Base-by-base conservation (phyloP, 2,329 filamentous ascomycete genomes). In the Stylonectria norvegica region DNA sequence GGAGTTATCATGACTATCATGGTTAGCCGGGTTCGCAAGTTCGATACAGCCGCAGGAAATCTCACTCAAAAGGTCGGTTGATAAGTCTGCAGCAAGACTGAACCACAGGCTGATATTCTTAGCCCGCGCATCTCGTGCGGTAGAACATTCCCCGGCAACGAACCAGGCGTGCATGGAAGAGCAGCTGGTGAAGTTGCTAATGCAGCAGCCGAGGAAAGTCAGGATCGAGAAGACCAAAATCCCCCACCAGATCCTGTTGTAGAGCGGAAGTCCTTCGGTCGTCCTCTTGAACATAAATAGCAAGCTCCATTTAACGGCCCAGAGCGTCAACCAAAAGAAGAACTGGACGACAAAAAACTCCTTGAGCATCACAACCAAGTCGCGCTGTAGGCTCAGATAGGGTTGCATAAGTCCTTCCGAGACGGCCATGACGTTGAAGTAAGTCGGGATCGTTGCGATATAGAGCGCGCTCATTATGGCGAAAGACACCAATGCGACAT, bases 221-320 rank as follows among this genome's bases (percentile, higher is more conserved):
- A 49, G 32, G 31, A 48, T 37, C 6, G 49, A 50, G 36, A 49
- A 51, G 10, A 45, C 16, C 5, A 49, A 22, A 9, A 49, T 36
- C 17, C 25, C 46, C 46, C 48, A 51, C 48, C 48, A 49, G 3
- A 49, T 38, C 17, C 32, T 38, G 15, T 40, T 47, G 40, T 47
- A 51, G 11, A 38, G n/a, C 5, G 43, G 45, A 29, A 53, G 28
- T 0, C 46, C 43, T 23, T 37, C 22, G 8, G 48, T 49, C n/a
- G 49, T 34, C 20, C 41, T 35, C 38, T 45, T 48, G 36, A 52
- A 52, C 47, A 47, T 48, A 22, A 45, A 47, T 5, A 52, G 20
- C 17, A 52, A 34, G 17, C 49, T 52, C 49, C 49, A 52, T 34
- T 52, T 52, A 19, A 52, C 49, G 5, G 47, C 38, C 49, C 49